Percentiles rank a stretch among this genome's conserved stretches.
These are phyloP conservation scores for Diddensiella santjacobensis DNA, from an alignment of 805 yeast genomes.

Conservation along the genomic window DNA sequence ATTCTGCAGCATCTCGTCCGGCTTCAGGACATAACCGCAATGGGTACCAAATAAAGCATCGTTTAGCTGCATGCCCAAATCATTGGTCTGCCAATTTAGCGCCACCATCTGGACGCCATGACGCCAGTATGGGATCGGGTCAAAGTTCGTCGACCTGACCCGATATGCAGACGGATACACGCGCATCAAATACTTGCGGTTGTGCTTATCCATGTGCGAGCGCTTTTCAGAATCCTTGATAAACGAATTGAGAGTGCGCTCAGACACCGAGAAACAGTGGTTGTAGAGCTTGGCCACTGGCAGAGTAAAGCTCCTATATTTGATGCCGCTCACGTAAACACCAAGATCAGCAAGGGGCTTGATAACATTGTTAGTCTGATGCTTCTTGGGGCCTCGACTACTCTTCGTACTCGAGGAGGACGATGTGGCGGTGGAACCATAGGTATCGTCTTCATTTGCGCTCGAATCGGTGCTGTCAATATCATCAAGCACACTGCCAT, in stretches of 20 bases:
- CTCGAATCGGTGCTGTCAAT: slow-evolving; percentile 33
- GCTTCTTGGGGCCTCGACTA: neutral
- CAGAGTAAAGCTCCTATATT: slow-evolving; percentile 74
- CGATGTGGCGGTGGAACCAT: neutral
- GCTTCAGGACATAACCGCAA: slow-evolving; percentile 80
- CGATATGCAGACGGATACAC: slow-evolving; percentile 82
- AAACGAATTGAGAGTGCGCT: slow-evolving; percentile 61
- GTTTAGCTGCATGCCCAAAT: slow-evolving; percentile 82
- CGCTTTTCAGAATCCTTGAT: slow-evolving; percentile 55
- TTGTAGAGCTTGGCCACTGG: slow-evolving; percentile 78
- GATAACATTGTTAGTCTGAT: slow-evolving; percentile 28
- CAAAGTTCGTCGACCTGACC: slow-evolving; percentile 73
- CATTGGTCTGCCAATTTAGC: slow-evolving; percentile 93
- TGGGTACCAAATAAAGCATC: slow-evolving; percentile 71
- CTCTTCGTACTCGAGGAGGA: neutral
- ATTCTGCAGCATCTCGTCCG: slow-evolving; percentile 39
- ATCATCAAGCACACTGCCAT: neutral
- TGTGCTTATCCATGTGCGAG: slow-evolving; percentile 67
- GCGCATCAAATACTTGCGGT: slow-evolving; percentile 69
- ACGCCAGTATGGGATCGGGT: slow-evolving; percentile 76
- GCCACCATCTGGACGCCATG: slow-evolving; percentile 93
- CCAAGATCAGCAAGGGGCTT: slow-evolving; percentile 55
- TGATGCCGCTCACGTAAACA: slow-evolving; percentile 68
- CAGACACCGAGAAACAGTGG: slow-evolving; percentile 86
- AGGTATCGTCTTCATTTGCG: slow-evolving; percentile 15